Evolutionary conservation across 1,139 yeast genomes (phyloP).

Genomic region (Yueomyces sp.): DNA sequence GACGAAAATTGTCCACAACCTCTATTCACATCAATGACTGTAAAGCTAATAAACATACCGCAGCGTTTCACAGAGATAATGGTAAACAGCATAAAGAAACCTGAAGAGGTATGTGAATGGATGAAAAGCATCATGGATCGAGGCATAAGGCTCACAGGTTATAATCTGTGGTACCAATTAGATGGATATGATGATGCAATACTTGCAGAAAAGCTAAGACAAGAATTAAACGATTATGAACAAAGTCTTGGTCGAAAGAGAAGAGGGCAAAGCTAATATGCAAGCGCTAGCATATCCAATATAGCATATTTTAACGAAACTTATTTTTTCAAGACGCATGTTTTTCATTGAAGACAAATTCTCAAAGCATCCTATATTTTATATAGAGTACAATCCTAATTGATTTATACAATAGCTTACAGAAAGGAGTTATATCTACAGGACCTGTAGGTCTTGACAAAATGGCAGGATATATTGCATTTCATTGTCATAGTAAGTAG

Average conservation of each 20-base stretch:
- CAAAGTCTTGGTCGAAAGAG: conserved; percentile 12
- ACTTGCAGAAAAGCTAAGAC: conserved; percentile 27
- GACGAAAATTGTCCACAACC: conserved; percentile 29
- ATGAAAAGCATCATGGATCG: conserved; percentile 51
- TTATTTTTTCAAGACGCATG: no score
- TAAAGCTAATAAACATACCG: conserved; percentile 53
- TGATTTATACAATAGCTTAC: no score
- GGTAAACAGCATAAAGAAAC: conserved; percentile 49
- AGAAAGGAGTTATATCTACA: no score
- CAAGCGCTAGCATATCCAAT: no score
- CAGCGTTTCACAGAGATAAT: conserved; percentile 56
- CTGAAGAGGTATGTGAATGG: conserved; percentile 39
- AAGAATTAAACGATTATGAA: conserved; percentile 26
- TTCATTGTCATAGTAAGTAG: no score
- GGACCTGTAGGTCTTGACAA: no score
- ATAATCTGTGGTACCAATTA: conserved; percentile 72
- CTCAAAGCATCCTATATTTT: no score
- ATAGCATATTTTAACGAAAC: no score
- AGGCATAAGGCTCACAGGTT: conserved; percentile 51
- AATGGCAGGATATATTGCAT: no score
- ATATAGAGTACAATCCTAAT: no score
- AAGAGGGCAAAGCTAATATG: conserved; percentile 7
- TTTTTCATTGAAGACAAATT: no score
- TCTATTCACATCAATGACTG: conserved; percentile 50
- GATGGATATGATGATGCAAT: conserved; percentile 66